Evolutionary conservation across 2,329 filamentous ascomycete genomes (phyloP).

Genomic region (Neonectria coccinea): DNA sequence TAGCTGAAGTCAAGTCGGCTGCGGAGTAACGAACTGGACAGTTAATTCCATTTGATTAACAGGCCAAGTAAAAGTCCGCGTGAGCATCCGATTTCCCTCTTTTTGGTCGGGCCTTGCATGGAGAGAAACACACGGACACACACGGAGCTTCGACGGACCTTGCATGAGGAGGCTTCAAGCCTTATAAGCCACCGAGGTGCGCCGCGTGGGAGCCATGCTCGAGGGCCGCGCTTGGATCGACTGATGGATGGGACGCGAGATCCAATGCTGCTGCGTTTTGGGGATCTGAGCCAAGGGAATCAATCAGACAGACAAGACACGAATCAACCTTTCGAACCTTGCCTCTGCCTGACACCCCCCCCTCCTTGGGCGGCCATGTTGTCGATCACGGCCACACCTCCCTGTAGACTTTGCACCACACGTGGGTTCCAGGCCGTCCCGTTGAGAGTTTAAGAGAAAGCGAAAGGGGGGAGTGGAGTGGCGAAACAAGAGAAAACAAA

Average conservation of each 20-base stretch:
- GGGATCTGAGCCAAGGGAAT: no score
- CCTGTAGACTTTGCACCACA: conserved; percentile 19
- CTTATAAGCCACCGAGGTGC: conserved; percentile 23
- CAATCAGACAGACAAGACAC: no score
- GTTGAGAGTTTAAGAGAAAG: conserved; percentile 13
- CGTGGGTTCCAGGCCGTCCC: conserved; percentile 24
- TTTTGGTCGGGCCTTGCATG: neutral
- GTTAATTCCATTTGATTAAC: no score
- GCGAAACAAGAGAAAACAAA: neutral
- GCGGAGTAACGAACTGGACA: no score
- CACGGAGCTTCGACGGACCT: neutral
- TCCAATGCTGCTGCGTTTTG: neutral
- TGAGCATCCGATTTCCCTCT: no score
- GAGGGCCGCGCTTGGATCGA: neutral
- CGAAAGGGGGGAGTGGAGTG: neutral
- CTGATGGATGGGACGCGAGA: neutral
- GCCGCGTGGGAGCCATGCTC: conserved; percentile 24
- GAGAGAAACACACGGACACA: neutral
- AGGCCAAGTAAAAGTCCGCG: no score
- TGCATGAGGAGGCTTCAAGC: conserved; percentile 12
- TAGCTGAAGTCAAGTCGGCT: neutral
- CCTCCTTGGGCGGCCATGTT: neutral
- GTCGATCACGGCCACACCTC: neutral
- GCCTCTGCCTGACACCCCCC: no score
- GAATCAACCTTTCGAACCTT: neutral